phyloP scores from a whole-genome alignment of 352 stramenopile genomes.

The Nothophytophthora sp. region DNA sequence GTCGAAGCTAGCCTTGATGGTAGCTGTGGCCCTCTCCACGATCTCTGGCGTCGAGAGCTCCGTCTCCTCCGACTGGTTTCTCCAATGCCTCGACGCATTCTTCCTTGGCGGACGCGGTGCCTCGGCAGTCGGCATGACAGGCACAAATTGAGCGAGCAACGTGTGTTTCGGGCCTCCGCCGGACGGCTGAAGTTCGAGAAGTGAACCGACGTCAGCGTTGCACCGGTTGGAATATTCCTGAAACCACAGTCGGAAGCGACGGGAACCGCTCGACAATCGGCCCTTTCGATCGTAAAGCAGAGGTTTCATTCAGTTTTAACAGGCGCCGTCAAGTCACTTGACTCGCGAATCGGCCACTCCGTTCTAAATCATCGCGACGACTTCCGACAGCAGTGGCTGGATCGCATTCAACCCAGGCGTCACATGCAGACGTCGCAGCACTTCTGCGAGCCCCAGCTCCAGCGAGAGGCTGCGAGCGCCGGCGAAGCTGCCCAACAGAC shows the following conservation, averaged over 20 bases:
- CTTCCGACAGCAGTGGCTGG: conserved; percentile 57
- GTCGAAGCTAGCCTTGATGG: conserved; percentile 29
- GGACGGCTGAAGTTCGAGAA: conserved; percentile 6
- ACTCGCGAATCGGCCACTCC: too few relatives aligned
- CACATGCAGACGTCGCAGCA: conserved; percentile 55
- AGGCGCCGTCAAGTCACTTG: too few relatives aligned
- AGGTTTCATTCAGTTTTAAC: too few relatives aligned
- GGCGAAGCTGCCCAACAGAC: conserved; percentile 65
- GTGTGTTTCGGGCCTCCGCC: not conserved
- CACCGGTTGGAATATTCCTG: too few relatives aligned
- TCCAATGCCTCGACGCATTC: conserved; percentile 11
- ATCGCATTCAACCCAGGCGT: conserved; percentile 40
- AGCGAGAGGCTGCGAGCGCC: conserved; percentile 56
- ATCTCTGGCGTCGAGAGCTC: conserved; percentile 37
- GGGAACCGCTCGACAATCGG: too few relatives aligned
- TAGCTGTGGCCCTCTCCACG: conserved; percentile 39
- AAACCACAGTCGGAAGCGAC: too few relatives aligned
- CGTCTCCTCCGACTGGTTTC: conserved; percentile 13
- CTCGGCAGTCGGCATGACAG: conserved; percentile 17
- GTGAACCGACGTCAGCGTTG: conserved; percentile 10
- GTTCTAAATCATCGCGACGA: conserved; percentile 68
- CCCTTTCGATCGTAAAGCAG: too few relatives aligned
- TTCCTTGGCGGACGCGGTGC: conserved; percentile 14
- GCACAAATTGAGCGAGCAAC: not conserved
- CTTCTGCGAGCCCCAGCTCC: conserved; percentile 65